These are phyloP conservation scores for Nicotiana obtusifolia DNA, from an alignment of 257 asterid species.

Conservation along the genomic window DNA sequence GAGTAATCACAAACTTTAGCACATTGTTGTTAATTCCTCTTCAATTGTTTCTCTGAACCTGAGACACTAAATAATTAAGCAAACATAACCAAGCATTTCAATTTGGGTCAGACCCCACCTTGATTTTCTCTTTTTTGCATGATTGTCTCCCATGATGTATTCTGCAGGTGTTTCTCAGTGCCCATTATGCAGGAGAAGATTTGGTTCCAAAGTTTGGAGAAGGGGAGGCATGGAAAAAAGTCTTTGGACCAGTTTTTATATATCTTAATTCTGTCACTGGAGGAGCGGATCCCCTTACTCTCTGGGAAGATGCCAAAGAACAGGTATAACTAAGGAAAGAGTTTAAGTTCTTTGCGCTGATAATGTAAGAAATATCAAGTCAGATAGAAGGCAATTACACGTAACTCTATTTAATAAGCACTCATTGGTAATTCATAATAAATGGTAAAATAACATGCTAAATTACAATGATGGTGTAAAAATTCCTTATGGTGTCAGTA, in stretches of 20 bases:
- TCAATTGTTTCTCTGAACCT: not conserved
- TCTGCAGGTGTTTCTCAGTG: conserved; percentile 49
- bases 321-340: conserved; percentile 29
- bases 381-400: too few species aligned
- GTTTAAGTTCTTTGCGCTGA: too few species aligned
- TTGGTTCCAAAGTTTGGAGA: conserved; percentile 43
- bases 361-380: too few species aligned
- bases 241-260: conserved; percentile 67
- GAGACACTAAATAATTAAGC: not conserved
- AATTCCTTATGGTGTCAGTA: too few species aligned
- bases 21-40: not conserved
- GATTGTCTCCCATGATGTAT: not conserved
- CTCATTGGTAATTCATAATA: too few species aligned
- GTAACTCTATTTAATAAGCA: too few species aligned
- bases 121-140: not conserved
- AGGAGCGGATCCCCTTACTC: conserved; percentile 35
- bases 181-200: conserved; percentile 66
- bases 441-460: too few species aligned
- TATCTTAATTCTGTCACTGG: conserved; percentile 45
- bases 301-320: conserved; percentile 62
- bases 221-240: conserved; percentile 72
- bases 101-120: not conserved
- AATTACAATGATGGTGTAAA: too few species aligned
- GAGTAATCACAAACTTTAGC: conserved; percentile 19
- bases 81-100: not conserved